phyloP scores from a whole-genome alignment of 495 filamentous ascomycete genomes.

The Parathielavia appendiculata region DNA sequence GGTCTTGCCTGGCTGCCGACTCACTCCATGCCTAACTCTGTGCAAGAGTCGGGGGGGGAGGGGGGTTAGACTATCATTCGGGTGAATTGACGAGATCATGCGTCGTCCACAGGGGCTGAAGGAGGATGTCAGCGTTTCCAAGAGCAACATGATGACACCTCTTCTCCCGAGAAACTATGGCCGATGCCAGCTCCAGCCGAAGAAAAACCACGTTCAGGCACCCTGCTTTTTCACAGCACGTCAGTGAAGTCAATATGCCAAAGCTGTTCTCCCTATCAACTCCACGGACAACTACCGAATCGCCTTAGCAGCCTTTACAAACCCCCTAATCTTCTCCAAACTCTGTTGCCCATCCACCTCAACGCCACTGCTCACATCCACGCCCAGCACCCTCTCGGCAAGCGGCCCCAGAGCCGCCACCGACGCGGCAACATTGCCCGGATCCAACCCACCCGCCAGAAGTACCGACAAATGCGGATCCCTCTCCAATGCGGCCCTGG shows the following conservation, averaged over 20 bases:
- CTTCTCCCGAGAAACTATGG: too few species aligned
- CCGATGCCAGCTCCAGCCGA: too few species aligned
- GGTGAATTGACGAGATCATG: not conserved
- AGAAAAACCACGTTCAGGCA: not conserved
- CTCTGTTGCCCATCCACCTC: conserved; percentile 80
- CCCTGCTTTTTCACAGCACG: not conserved
- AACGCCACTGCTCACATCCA: conserved; percentile 93
- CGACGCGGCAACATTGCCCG: conserved; percentile 64
- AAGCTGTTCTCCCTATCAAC: not conserved
- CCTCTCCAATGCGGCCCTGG: conserved; percentile 55
- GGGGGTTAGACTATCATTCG: not conserved
- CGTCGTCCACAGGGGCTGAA: too few species aligned
- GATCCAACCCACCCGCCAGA: conserved; percentile 76
- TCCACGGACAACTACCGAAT: conserved; percentile 31
- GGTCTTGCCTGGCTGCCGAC: not conserved
- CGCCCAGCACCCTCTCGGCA: conserved; percentile 60
- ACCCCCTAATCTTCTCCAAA: conserved; percentile 72
- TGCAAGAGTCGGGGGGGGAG: not conserved
- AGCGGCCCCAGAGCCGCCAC: conserved; percentile 54
- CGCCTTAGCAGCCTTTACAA: conserved; percentile 67
- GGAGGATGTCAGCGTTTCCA: too few species aligned
- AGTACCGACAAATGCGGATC: conserved; percentile 61
- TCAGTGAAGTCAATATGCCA: not conserved
- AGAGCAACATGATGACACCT: too few species aligned
- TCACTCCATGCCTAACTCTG: not conserved